Evolutionary conservation across 1,139 yeast species (phyloP).

Genomic region (Yamadazyma triangularis): DNA sequence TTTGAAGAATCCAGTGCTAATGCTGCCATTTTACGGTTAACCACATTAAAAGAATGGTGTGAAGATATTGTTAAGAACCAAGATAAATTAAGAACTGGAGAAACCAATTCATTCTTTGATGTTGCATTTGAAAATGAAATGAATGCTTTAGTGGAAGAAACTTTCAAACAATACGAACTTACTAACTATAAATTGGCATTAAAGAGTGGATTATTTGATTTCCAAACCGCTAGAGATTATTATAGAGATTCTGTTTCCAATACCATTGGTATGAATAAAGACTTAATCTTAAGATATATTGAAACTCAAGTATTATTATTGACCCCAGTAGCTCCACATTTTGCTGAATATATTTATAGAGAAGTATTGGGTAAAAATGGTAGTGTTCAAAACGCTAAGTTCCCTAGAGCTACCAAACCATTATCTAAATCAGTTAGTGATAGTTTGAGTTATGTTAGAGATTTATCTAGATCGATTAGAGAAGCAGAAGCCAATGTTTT

Average conservation of each 20-base stretch:
- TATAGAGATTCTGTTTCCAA: slow-evolving; percentile 76
- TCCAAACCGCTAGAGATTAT: slow-evolving; percentile 92
- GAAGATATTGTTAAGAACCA: slow-evolving; percentile 60
- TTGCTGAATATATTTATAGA: slow-evolving; percentile 83
- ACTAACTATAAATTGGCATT: slow-evolving; percentile 87
- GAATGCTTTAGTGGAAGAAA: slow-evolving; percentile 72
- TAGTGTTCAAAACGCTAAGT: slow-evolving; percentile 67
- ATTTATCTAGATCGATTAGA: slow-evolving; percentile 76
- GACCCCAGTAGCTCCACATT: slow-evolving; percentile 95
- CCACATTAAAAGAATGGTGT: slow-evolving; percentile 92
- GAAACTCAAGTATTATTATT: slow-evolving; percentile 80
- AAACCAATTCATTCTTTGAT: slow-evolving; percentile 68
- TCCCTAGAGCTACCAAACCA: slow-evolving; percentile 73
- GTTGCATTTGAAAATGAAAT: slow-evolving; percentile 89
- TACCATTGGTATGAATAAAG: slow-evolving; percentile 72
- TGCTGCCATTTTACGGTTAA: slow-evolving; percentile 92
- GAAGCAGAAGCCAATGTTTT: slow-evolving; percentile 86
- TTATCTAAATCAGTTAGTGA: slow-evolving; percentile 59
- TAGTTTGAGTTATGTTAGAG: slow-evolving; percentile 74
- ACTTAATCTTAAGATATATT: slow-evolving; percentile 74
- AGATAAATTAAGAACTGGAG: slow-evolving; percentile 66
- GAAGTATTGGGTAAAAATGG: slow-evolving; percentile 63
- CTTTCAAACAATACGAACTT: slow-evolving; percentile 62
- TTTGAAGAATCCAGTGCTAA: slow-evolving; percentile 96
- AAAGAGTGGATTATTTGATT: slow-evolving; percentile 88